Base-by-base conservation (phyloP, 1,284 basidiomycete genomes). In the Porogramme epimiltina region DNA sequence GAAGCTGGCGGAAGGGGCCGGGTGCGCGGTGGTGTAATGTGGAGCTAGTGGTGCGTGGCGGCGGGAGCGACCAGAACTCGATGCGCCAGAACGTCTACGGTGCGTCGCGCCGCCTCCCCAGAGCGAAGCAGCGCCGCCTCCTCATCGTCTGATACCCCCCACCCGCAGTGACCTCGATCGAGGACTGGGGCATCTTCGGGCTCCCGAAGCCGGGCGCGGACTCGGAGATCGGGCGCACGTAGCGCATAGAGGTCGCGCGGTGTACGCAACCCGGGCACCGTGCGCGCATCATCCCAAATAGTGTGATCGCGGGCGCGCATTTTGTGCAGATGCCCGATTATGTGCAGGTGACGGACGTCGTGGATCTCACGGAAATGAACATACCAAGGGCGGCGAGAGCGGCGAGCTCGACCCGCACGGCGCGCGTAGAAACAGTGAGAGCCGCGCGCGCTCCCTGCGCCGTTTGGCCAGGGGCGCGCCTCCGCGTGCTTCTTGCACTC, bases 231-330 rank as follows among this genome's bases (percentile, higher is more conserved):
- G 80, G 78, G 31, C 73, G 84, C 64, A 81, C 77, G 3, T 82
- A 87, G 79, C 80, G 79, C 44, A 74, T 83, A 47, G 80, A 84
- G 61, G 84, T 89, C 42, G 72, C 87, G 26, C 91, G 84, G 82
- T 91, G 89, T 64, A 74, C 74, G 20, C 79, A 85, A 72, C 79
- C 72, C 51, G 81, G 81, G 26, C 80, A 81, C 49, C 87, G 87
- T 19, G 84, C 85, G 3, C 83, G 87, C 39, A 68, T 91, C 54
- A 91, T 94, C 57, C 91, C 91, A 18, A 77, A 84, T 51, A 89
- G 87, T n/a, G 73, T 88, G 13, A 82, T 93, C 65, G 76, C 72
- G 83, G n/a, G 84, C 45, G 90, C 84, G 11, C 88, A 90, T 66
- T 85, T 84, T 56, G 72, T 84, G 53, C 74, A 81, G 64, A 82